phyloP scores from a whole-genome alignment of 2,329 filamentous ascomycete species.

The Cercospora citrullina region DNA sequence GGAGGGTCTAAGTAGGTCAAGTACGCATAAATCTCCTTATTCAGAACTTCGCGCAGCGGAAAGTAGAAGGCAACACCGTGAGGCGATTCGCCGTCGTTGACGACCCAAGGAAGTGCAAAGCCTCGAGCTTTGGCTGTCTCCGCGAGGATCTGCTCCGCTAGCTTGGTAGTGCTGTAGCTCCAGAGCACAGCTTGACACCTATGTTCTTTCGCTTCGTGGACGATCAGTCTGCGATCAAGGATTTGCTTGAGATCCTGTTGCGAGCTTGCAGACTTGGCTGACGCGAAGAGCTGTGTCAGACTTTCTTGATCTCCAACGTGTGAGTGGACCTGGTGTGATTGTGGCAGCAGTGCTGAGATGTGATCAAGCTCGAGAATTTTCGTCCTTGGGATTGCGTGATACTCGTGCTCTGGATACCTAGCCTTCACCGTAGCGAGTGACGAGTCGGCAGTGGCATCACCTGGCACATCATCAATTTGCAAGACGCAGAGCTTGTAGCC shows the following conservation, averaged over 20 bases:
- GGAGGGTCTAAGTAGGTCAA: constrained; percentile 44
- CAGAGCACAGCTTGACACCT: constrained; percentile 72
- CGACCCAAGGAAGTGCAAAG: constrained; percentile 76
- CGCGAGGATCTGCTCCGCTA: constrained; percentile 81
- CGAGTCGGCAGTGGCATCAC: constrained; percentile 17
- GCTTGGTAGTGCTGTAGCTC: constrained; percentile 81
- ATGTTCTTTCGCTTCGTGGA: constrained; percentile 61
- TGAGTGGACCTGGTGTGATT: background rate
- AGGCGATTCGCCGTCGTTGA: constrained; percentile 70
- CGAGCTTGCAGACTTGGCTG: constrained; percentile 62
- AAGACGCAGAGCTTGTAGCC: constrained; percentile 66
- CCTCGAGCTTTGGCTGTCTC: constrained; percentile 91
- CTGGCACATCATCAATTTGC: constrained; percentile 43
- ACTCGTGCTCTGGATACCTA: constrained; percentile 63
- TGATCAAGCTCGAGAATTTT: constrained; percentile 19
- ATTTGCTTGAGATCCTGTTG: constrained; percentile 71
- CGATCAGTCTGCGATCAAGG: constrained; percentile 70
- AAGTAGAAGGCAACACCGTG: constrained; percentile 67
- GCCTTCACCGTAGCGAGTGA: constrained; percentile 49
- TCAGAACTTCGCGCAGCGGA: constrained; percentile 80
- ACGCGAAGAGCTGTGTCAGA: constrained; percentile 15
- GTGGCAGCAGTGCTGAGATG: constrained; percentile 10
- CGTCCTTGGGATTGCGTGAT: constrained; percentile 20
- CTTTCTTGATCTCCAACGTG: background rate
- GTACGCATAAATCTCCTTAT: constrained; percentile 74